Evolutionary conservation across 2,329 filamentous ascomycete genomes (phyloP), one percentile per base, ranked within the genome.

Genomic region (Dichotomopilus funicola): DNA sequence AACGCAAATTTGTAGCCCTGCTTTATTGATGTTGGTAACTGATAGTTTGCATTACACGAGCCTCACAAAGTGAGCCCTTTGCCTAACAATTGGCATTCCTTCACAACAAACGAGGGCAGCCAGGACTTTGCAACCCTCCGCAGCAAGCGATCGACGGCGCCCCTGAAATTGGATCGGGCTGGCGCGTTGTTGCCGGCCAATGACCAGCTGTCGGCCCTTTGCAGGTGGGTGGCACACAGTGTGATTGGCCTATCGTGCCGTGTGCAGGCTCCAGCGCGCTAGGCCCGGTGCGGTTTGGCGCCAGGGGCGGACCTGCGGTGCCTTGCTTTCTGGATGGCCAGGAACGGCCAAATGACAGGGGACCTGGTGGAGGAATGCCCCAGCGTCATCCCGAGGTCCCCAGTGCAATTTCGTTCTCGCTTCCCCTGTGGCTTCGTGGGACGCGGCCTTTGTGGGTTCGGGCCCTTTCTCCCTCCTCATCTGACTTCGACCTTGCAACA

Each of bases 321-420:
- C 59, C 56, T 41, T 55, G 54, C 45, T 47, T 54, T 53, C 10
- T 41, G 19, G 36, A n/a, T 55, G 53, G 57, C 27, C 56, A 60
- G 58, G 58, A 61, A 62, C 56, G 50, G 54, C 49, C 49, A 51
- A 44, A 49, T 42, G n/a, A 11, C 60, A 61, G 57, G 59, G 60
- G 53, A 51, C 13, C n/a, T 37, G 12, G 52, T 36, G 52, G 54
- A 58, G 51, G 57, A 48, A 46, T 44, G 54, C 49, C 36, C 48
- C 44, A 12, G 44, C 38, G 49, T 56, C 54, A 54, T 61, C 60
- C 61, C 61, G 60, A 62, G 59, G 56, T 51, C 42, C 52, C 59
- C 60, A 61, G 56, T 46, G 63, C 60, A 64, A 64, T 64, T 64
- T 64, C 63, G 61, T 62, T 62, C 59, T 56, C 55, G 57, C 60